Percentiles rank a stretch among this genome's conserved stretches.
Conservation (phyloP, 192 early-diverging fungal species). For the Umbelopsis sp. region DNA sequence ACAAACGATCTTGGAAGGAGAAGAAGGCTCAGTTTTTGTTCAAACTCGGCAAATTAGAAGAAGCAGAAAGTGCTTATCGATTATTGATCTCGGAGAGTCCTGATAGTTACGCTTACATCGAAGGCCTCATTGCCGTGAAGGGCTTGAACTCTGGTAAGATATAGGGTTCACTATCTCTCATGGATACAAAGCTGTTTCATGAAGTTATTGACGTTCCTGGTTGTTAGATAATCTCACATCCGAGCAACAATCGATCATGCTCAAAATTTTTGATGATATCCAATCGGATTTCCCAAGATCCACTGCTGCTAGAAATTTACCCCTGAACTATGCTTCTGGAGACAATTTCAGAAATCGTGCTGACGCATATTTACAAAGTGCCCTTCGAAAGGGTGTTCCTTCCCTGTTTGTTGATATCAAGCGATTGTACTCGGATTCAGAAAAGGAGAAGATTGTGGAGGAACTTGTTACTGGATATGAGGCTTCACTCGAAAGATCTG, state of each 20-base stretch:
- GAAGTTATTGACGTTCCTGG: too few species aligned
- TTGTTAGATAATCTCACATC: slow-evolving; percentile 19
- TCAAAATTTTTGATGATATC: slow-evolving; percentile 17
- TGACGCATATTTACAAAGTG: slow-evolving; percentile 67
- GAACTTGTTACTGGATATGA: slow-evolving; percentile 67
- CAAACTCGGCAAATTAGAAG: slow-evolving; percentile 64
- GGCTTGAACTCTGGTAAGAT: slow-evolving; percentile 47
- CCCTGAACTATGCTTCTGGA: slow-evolving; percentile 75
- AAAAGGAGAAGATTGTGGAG: slow-evolving; percentile 72
- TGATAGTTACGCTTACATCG: slow-evolving; percentile 73
- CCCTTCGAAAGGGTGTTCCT: slow-evolving; percentile 91
- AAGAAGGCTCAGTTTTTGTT: slow-evolving; percentile 71
- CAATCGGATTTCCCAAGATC: slow-evolving; percentile 70
- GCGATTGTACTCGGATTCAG: slow-evolving; percentile 62
- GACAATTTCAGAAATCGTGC: slow-evolving; percentile 62
- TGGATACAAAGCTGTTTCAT: too few species aligned
- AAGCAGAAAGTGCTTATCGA: slow-evolving; percentile 77
- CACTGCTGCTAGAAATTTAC: slow-evolving; percentile 75
- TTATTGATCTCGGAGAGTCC: slow-evolving; percentile 80
- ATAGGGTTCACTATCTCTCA: too few species aligned
- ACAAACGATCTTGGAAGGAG: slow-evolving; percentile 74
- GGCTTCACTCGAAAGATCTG: slow-evolving; percentile 46
- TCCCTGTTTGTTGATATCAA: slow-evolving; percentile 88
- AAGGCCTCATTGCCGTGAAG: slow-evolving; percentile 60
- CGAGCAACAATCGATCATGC: slow-evolving; percentile 35